Base-by-base conservation (phyloP, 1,284 basidiomycete genomes). In the Macrocybe sp. region DNA sequence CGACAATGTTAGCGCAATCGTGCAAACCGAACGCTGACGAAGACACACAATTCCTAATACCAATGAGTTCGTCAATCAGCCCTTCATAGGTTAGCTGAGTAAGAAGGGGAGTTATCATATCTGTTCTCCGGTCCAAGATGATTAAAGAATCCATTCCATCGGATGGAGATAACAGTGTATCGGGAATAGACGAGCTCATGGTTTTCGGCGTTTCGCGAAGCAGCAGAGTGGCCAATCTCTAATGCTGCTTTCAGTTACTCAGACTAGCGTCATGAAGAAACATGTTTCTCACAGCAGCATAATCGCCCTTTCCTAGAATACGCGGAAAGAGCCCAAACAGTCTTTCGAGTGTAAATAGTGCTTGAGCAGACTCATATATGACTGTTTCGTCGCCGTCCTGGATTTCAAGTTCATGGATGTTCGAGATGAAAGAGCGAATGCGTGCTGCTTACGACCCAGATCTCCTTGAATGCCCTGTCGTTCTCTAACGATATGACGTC, bases 1-100 rank as follows among this genome's bases (percentile, higher is more conserved):
- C 1, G 10, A 14, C 7, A 39, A 32, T 3, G 11, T 28, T 34
- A 29, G 22, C 22, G 22, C 22, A 4, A 22, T 32, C 10, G 33
- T 30, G 35, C 7, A 28, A 42, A 8, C 8, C 29, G 31, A 14
- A 49, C 45, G 16, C 50, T 46, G 31, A 31, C 7, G 14, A 16
- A 32, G 29, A 51, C 85, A 47, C 55, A 91, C 94, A 88, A 58
- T 97, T 92, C 65, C 80, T 87, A 53, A 99, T 87, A 1, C 92
- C 92, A 40, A 97, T 73, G 37, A 93, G 73, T 64, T 99, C 97
- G 60, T 99, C 96, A n/a, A 98, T 76, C 38, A 99, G 83, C 11
- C 97, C 97, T 64, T 97, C 88, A 60, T 98, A 99, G 0, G 97
- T 99, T 47, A 99, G 73, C 61, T 99, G 96, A 1, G 96, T 99